phyloP scores from a whole-genome alignment of 768 basidiomycete genomes.

The Mycena rebaudengoi region DNA sequence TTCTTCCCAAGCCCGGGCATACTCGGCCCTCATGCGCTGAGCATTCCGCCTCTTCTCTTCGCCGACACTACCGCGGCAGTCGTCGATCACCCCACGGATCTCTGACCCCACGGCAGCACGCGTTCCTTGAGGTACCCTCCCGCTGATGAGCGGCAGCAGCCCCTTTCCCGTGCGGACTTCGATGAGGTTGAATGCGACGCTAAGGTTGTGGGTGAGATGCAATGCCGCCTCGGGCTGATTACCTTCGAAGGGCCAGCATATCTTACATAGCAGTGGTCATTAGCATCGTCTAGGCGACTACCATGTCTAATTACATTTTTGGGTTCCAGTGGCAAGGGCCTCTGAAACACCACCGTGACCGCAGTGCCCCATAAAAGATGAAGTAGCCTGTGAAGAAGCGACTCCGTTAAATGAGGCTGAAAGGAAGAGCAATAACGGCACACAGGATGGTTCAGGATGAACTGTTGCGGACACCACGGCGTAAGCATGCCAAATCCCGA shows the following conservation, averaged over 20 bases:
- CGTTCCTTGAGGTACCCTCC: not conserved
- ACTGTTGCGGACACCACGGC: not conserved
- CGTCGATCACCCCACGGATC: not conserved
- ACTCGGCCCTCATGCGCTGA: too few species aligned
- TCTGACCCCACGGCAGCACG: not conserved
- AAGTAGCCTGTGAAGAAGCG: not conserved
- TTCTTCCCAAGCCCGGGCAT: too few species aligned
- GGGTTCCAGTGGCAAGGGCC: conserved; percentile 1
- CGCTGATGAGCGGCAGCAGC: not conserved
- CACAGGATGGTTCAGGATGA: conserved; percentile 12
- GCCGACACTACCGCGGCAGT: not conserved
- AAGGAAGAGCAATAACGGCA: not conserved
- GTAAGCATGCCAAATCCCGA: not conserved
- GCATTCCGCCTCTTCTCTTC: not conserved
- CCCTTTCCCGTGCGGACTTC: conserved; percentile 8
- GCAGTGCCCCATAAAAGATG: conserved; percentile 15
- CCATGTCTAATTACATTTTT: not conserved
- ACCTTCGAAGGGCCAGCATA: conserved; percentile 17
- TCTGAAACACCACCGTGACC: conserved; percentile 12
- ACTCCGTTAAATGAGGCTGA: not conserved
- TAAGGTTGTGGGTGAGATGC: not conserved
- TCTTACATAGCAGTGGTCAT: too few species aligned
- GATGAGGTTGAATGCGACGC: conserved; percentile 1
- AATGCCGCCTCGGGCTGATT: conserved; percentile 8
- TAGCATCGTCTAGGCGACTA: not conserved